A percentile compares a stretch with the other conserved stretches of the same genome.
Evolutionary conservation across 371 early-diverging fungal genomes (phyloP).

Genomic region (Mortierella sp.): DNA sequence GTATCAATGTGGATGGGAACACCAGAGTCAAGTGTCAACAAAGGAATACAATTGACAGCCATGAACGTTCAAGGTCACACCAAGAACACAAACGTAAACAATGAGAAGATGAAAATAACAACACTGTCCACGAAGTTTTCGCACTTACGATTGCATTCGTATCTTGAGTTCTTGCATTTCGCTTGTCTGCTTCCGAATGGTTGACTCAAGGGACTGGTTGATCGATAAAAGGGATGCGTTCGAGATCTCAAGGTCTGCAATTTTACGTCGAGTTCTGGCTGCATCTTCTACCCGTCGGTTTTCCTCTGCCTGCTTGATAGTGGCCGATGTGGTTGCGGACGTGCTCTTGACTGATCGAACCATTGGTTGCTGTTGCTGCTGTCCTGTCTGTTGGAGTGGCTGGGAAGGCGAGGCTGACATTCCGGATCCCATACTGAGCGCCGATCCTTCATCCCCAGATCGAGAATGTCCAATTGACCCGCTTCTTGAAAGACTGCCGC

Average conservation of each 20-base stretch:
- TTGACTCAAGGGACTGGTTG: constrained; percentile 62
- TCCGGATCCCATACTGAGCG: constrained; percentile 23
- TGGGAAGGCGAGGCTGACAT: neutral
- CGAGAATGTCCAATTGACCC: neutral
- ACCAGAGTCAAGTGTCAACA: neutral
- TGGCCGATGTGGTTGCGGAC: constrained; percentile 17
- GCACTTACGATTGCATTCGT: constrained; percentile 59
- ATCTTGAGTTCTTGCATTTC: constrained; percentile 62
- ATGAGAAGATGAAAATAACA: neutral
- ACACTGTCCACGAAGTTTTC: neutral
- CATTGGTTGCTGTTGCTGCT: constrained; percentile 6
- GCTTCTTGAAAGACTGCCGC: neutral
- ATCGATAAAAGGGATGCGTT: constrained; percentile 61
- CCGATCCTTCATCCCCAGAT: constrained; percentile 33
- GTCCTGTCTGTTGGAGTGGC: neutral
- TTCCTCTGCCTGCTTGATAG: constrained; percentile 36
- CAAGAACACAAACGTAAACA: neutral
- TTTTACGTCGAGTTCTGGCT: constrained; percentile 58
- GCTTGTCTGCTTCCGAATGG: constrained; percentile 59
- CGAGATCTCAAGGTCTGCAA: constrained; percentile 68
- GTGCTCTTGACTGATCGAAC: constrained; percentile 19
- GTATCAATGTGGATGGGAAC: neutral
- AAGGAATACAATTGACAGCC: neutral
- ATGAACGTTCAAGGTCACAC: neutral
- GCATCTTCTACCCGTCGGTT: constrained; percentile 39